phyloP scores from a whole-genome alignment of 1,284 basidiomycete species.

The Trametes polyzona region DNA sequence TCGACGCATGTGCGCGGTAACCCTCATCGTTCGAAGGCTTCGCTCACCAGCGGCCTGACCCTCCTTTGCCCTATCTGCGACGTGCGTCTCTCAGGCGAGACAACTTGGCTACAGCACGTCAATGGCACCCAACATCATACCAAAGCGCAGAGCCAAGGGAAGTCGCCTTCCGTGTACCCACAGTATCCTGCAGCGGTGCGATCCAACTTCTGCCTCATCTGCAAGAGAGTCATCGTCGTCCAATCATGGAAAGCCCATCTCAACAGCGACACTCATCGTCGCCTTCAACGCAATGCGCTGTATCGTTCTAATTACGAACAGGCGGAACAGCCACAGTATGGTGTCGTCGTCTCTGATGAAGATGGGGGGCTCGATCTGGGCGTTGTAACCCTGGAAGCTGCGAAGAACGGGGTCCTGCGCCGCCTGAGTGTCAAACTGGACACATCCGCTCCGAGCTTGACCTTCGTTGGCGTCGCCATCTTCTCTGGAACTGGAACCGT shows the following conservation, averaged over 20 bases:
- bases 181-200: background rate
- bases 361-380: slow-evolving; percentile 36
- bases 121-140: background rate
- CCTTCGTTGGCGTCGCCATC: background rate
- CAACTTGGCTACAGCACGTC: slow-evolving; percentile 1
- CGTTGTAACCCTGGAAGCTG: background rate
- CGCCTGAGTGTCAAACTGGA: background rate
- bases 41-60: background rate
- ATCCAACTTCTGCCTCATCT: slow-evolving; percentile 8
- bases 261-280: background rate
- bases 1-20: slow-evolving; percentile 5
- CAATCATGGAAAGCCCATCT: slow-evolving; percentile 13
- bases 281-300: slow-evolving; percentile 13
- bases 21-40: slow-evolving; percentile 1
- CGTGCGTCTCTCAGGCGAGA: background rate
- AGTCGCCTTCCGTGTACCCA: background rate
- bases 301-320: slow-evolving; percentile 30
- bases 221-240: background rate
- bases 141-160: background rate
- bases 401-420: background rate
- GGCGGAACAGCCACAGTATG: slow-evolving; percentile 30
- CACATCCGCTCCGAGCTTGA: background rate
- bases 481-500: no score
- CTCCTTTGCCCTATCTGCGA: background rate
- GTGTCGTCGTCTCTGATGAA: slow-evolving; percentile 27